Conservation (phyloP, 495 filamentous ascomycete species). For the Copromyces sp. region DNA sequence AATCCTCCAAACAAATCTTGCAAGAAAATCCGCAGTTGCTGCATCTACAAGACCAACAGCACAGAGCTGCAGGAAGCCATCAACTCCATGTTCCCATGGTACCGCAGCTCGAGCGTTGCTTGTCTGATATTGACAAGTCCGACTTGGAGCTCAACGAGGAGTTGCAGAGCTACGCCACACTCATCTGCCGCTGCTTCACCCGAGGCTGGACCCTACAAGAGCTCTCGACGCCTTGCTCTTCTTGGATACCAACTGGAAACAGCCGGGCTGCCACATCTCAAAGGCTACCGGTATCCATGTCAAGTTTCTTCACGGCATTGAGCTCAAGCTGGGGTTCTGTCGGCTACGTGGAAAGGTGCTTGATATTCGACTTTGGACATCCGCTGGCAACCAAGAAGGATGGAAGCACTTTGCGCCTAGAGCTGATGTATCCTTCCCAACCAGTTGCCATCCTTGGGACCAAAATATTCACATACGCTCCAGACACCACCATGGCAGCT, state of each 20-base stretch:
- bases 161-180: not conserved
- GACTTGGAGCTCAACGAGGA: not conserved
- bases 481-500: not conserved
- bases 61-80: slow-evolving; percentile 26
- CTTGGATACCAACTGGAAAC: slow-evolving; percentile 19
- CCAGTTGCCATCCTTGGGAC: not conserved
- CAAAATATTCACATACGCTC: not conserved
- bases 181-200: slow-evolving; percentile 25
- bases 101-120: slow-evolving; percentile 14
- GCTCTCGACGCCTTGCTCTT: slow-evolving; percentile 21
- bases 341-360: not conserved
- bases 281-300: not conserved
- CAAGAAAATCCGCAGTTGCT: slow-evolving; percentile 10
- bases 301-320: slow-evolving; percentile 2
- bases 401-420: not conserved
- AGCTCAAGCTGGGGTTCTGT: slow-evolving; percentile 3
- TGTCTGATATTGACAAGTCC: not conserved
- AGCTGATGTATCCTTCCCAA: not conserved
- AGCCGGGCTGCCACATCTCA: not conserved
- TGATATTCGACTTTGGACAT: not conserved
- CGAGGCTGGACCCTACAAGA: slow-evolving; percentile 37
- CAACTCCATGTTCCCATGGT: slow-evolving; percentile 35
- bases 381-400: not conserved
- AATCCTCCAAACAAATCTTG: not conserved
- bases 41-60: slow-evolving; percentile 25